These are phyloP conservation scores for Lentinula boryana DNA, from an alignment of 768 basidiomycete genomes.

Conservation along the genomic window DNA sequence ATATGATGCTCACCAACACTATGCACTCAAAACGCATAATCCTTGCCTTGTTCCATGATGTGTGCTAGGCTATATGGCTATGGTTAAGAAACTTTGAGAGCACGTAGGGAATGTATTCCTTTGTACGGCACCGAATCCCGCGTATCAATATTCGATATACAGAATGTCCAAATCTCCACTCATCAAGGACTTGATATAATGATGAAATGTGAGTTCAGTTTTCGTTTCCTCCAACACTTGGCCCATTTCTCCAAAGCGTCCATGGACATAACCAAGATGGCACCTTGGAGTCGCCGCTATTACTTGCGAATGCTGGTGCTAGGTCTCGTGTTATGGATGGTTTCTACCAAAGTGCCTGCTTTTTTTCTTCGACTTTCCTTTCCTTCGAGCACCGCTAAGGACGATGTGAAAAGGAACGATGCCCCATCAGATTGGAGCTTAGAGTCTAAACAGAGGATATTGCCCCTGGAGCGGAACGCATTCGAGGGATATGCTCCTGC, in stretches of 20 bases:
- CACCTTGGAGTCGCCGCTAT: not conserved
- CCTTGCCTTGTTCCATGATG: no score
- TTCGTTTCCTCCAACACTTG: no score
- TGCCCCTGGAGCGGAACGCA: not conserved
- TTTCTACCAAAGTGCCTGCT: not conserved
- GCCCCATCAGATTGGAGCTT: not conserved
- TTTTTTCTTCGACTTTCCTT: not conserved
- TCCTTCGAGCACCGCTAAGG: not conserved
- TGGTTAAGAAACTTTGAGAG: no score
- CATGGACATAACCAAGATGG: not conserved
- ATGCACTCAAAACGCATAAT: no score
- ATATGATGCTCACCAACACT: no score
- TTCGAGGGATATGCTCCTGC: not conserved
- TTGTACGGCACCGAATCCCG: not conserved
- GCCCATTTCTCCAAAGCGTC: not conserved
- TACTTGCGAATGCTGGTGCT: not conserved
- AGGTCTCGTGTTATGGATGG: not conserved
- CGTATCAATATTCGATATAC: not conserved
- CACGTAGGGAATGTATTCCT: no score
- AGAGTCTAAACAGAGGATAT: not conserved
- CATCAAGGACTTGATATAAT: not conserved
- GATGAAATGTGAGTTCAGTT: not conserved
- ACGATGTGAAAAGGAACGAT: no score
- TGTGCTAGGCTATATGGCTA: no score
- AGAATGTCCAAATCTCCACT: no score